Evolutionary conservation across 306 rosid species (phyloP).

Genomic region (Glycine tomentella): DNA sequence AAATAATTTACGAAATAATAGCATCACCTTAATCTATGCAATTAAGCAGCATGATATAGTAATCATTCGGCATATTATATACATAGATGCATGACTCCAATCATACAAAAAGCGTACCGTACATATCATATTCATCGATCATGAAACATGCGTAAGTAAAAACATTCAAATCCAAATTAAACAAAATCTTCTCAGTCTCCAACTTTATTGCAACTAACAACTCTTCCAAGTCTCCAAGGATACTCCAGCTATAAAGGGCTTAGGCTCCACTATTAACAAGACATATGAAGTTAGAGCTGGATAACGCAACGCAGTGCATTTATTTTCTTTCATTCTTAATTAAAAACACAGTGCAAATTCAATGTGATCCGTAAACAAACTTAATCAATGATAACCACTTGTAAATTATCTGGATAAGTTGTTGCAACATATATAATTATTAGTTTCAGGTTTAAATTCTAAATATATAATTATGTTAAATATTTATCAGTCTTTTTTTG

Average conservation of each 20-base stretch:
- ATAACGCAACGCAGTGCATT: no score
- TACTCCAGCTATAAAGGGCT: constrained; percentile 15
- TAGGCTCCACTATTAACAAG: constrained; percentile 12
- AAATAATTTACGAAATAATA: constrained; percentile 23
- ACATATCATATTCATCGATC: constrained; percentile 49
- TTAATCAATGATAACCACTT: no score
- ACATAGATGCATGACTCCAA: constrained; percentile 19
- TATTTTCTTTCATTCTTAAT: no score
- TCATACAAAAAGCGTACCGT: constrained; percentile 47
- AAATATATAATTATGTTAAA: no score
- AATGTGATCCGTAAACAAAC: no score
- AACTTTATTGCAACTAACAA: constrained; percentile 61
- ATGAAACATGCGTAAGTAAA: constrained; percentile 56
- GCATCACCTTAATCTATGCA: constrained; percentile 9
- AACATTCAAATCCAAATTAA: constrained; percentile 54
- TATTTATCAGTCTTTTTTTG: no score
- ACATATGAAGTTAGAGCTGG: constrained; percentile 25
- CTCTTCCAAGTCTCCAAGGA: constrained; percentile 37
- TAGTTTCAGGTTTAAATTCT: no score
- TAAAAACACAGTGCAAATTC: no score
- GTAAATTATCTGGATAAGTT: no score
- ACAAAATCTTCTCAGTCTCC: constrained; percentile 63
- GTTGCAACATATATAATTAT: no score
- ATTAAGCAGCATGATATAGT: constrained; percentile 18
- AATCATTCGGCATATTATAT: constrained; percentile 28